Percentiles rank a stretch among this genome's conserved stretches.
Conservation (phyloP, 140 eudicot genomes). For the Senecio squalidus region DNA sequence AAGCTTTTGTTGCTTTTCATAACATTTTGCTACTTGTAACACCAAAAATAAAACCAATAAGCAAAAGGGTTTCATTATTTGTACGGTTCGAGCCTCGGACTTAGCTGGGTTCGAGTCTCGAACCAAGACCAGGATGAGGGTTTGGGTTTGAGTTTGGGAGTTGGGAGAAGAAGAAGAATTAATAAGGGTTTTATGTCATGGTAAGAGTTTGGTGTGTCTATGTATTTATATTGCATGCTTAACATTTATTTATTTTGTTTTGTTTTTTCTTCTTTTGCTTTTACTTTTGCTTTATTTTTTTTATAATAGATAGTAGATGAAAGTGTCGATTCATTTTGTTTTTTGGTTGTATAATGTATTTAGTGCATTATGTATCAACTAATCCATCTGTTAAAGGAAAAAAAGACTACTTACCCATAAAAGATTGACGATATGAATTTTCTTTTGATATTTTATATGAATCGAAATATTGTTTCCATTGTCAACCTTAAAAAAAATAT, state of each 20-base stretch:
- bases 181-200: neutral
- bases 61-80: constrained; percentile 30
- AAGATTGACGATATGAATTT: no score
- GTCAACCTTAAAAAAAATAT: no score
- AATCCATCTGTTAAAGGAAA: constrained; percentile 35
- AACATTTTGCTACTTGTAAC: constrained; percentile 26
- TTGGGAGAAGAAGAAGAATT: neutral
- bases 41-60: constrained; percentile 2
- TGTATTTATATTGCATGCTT: constrained; percentile 17
- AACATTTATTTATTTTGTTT: constrained; percentile 1
- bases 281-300: constrained; percentile 21
- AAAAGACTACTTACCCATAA: no score
- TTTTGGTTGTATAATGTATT: constrained; percentile 21
- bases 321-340: constrained; percentile 7
- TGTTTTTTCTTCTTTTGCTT: constrained; percentile 7
- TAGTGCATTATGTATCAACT: constrained; percentile 13
- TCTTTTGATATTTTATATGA: no score
- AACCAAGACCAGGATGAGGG: neutral
- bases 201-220: constrained; percentile 18
- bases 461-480: no score
- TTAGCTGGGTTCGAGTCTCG: constrained; percentile 10
- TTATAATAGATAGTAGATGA: constrained; percentile 19
- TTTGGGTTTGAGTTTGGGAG: constrained; percentile 7
- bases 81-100: no score
- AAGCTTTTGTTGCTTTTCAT: constrained; percentile 32